Conservation (phyloP, 2,329 filamentous ascomycete genomes). For the Fusarium sp. region DNA sequence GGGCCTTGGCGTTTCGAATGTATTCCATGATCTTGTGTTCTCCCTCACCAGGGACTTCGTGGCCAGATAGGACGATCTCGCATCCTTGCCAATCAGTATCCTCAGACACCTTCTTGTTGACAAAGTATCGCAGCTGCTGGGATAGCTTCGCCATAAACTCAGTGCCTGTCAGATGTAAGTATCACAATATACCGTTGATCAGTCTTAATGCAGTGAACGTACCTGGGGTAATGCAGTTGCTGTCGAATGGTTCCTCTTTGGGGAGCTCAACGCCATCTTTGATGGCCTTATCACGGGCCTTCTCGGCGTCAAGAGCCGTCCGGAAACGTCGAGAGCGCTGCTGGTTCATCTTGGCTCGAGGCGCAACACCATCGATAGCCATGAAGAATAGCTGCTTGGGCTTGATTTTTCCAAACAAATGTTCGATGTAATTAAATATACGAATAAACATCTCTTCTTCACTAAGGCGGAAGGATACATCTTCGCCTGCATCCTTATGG, state of each 20-base stretch:
- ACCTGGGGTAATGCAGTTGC: conserved; percentile 98
- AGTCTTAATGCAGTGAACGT: conserved; percentile 13
- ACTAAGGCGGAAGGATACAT: conserved; percentile 89
- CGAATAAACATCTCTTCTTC: conserved; percentile 99
- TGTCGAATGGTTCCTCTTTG: conserved; percentile 95
- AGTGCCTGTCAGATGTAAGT: conserved; percentile 63
- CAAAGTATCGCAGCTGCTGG: conserved; percentile 94
- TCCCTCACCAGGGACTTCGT: conserved; percentile 97
- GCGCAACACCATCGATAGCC: conserved; percentile 98
- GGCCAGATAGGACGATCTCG: conserved; percentile 94
- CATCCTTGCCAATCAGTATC: conserved; percentile 98
- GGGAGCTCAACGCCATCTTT: conserved; percentile 90
- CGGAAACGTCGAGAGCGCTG: conserved; percentile 95
- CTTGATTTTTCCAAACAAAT: conserved; percentile 98
- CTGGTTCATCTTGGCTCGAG: conserved; percentile 99
- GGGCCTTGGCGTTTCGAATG: conserved; percentile 95
- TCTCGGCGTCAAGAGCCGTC: conserved; percentile 90
- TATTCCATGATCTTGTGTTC: conserved; percentile 99
- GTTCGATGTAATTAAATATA: conserved; percentile 99
- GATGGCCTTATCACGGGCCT: conserved; percentile 91
- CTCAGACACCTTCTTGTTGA: conserved; percentile 98
- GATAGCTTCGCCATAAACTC: conserved; percentile 98
- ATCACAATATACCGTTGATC: not conserved
- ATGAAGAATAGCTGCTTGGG: conserved; percentile 99
- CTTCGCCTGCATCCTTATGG: conserved; percentile 89